Conservation (phyloP, 2,329 filamentous ascomycete genomes). For the Epichloe coenophiala region DNA sequence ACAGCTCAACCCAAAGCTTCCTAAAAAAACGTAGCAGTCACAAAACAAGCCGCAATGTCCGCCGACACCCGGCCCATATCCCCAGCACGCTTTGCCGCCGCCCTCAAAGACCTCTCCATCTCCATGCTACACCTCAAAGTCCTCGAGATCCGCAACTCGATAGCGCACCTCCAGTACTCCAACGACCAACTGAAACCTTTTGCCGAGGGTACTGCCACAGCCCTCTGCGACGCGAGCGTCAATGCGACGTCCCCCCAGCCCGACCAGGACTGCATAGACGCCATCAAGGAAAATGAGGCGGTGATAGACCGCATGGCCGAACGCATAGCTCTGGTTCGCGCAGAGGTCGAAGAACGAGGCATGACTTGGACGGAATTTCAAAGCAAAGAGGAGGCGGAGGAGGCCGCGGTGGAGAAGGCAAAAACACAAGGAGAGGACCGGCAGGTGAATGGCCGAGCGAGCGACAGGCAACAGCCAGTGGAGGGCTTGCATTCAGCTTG, state of each 20-base stretch:
- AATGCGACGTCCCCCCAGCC: slow-evolving; percentile 16
- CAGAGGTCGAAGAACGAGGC: slow-evolving; percentile 49
- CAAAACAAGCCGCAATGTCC: slow-evolving; percentile 35
- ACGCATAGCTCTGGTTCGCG: slow-evolving; percentile 48
- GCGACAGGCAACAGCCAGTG: neutral
- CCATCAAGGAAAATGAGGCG: slow-evolving; percentile 55
- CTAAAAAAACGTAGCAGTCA: no score
- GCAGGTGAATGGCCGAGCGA: neutral
- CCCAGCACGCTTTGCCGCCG: slow-evolving; percentile 49
- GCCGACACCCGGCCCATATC: slow-evolving; percentile 47
- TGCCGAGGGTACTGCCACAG: slow-evolving; percentile 34
- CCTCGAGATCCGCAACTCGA: slow-evolving; percentile 61
- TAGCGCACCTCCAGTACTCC: slow-evolving; percentile 59
- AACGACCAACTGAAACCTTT: slow-evolving; percentile 61
- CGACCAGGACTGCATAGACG: slow-evolving; percentile 60
- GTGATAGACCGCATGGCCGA: slow-evolving; percentile 57
- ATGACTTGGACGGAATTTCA: slow-evolving; percentile 43
- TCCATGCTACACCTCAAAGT: slow-evolving; percentile 59
- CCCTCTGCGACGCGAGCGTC: slow-evolving; percentile 11
- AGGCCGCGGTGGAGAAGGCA: slow-evolving; percentile 15
- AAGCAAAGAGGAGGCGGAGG: slow-evolving; percentile 29
- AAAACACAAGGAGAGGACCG: slow-evolving; percentile 4
- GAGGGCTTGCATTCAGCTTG: slow-evolving; percentile 31
- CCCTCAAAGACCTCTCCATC: slow-evolving; percentile 52
- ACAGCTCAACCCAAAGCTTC: no score